These are phyloP conservation scores for Botrytis fabae DNA, from an alignment of 2,329 filamentous ascomycete species.

Conservation along the genomic window DNA sequence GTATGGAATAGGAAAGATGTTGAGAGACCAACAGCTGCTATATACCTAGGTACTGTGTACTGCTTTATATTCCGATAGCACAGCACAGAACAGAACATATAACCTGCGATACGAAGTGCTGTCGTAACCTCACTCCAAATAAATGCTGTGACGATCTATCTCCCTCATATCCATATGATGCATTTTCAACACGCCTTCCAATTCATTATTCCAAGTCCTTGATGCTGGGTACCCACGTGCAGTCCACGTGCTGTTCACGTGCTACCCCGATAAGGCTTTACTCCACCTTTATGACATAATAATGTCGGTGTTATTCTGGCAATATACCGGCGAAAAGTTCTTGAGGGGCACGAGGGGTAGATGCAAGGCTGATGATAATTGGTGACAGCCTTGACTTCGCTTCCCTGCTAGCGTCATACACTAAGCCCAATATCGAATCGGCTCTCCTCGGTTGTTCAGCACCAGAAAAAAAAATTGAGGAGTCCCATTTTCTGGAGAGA, in stretches of 20 bases:
- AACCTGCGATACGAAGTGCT: not conserved
- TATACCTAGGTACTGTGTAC: not conserved
- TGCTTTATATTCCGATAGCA: not conserved
- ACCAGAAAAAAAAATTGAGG: constrained; percentile 12
- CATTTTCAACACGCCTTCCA: not conserved
- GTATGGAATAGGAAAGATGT: not conserved
- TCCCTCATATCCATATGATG: not conserved
- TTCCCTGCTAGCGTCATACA: not conserved
- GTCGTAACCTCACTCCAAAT: not conserved
- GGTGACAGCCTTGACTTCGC: not conserved
- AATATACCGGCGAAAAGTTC: constrained; percentile 3
- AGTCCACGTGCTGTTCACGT: not conserved
- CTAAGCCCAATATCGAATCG: constrained; percentile 7
- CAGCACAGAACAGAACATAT: not conserved
- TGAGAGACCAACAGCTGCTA: not conserved
- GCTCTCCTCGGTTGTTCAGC: constrained; percentile 13
- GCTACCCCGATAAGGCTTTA: not conserved
- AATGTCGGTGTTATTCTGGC: not conserved
- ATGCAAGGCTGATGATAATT: constrained; percentile 11
- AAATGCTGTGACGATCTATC: not conserved
- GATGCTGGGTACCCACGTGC: not conserved
- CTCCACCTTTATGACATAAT: not conserved
- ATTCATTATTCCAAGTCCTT: not conserved
- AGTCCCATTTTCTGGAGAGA: not conserved
- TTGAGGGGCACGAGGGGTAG: constrained; percentile 4